Base-by-base conservation (phyloP, 441 rosid genomes). In the Melastoma candidum region DNA sequence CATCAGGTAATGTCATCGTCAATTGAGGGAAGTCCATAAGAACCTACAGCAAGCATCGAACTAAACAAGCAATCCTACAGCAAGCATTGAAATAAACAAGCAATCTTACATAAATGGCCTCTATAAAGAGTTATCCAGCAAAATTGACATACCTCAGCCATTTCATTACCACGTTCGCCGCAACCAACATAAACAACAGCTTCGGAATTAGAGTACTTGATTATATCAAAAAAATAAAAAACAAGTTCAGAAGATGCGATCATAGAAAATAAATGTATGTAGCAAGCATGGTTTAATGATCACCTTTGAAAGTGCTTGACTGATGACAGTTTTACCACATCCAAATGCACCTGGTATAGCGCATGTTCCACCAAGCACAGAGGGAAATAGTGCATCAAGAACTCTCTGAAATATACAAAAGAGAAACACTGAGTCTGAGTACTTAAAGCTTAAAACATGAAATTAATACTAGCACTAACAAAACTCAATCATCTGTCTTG, bases 291-390 rank as follows among this genome's bases (percentile, higher is more conserved):
- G 13, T 14, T 29, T 45, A 4, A 73, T 72, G 8, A 24, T 67
- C 64, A 90, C 96, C 95, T 94, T 94, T 12, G 99, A 94, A 74
- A 94, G 96, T 69, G 99, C 99, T 77, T 90, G 99, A 75, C 99
- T 94, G 64, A 94, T 94, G 70, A 94, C 99, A 54, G 97, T 94
- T 85, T 94, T 94, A 44, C 99, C 99, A 82, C 99, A 87, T 8
- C 99, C 99, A 82, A 94, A 94, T 24, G 99, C 99, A 63, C 99
- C 97, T 62, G 99, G 97, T 51, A 90, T 94, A 53, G 99, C 97
- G 81, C 99, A 94, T 63, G 99, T 94, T 67, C 99, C 99, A 69
- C 99, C 97, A 65, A 94, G 96, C 68, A 94, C 97, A 0, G 99
- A 94, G 53, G 99, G 99, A 74, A 94, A 94, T 66, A 94, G 96